Conservation (phyloP, 495 filamentous ascomycete species). For the Penicillium silybi region DNA sequence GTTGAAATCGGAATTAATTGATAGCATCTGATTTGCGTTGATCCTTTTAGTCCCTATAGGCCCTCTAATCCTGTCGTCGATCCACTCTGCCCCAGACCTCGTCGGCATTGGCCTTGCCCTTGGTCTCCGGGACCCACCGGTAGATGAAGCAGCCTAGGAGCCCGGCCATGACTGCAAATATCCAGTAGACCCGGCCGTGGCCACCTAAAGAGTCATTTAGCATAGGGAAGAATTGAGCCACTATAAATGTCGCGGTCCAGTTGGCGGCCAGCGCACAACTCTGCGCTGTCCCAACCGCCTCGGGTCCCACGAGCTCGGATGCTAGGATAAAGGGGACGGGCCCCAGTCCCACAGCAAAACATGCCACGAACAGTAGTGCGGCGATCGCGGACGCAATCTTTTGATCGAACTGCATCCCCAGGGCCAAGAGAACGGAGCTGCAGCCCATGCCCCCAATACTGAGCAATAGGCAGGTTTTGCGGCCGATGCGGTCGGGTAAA, state of each 20-base stretch:
- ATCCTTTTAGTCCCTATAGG: background rate
- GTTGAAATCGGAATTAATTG: background rate
- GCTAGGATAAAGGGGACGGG: constrained; percentile 93
- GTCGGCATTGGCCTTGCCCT: constrained; percentile 71
- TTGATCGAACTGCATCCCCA: constrained; percentile 66
- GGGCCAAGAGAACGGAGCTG: constrained; percentile 66
- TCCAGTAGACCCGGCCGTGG: constrained; percentile 78
- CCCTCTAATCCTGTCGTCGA: constrained; percentile 31
- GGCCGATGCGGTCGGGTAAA: constrained; percentile 78
- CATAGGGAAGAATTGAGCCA: constrained; percentile 90
- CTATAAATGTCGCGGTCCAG: constrained; percentile 86
- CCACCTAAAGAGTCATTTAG: constrained; percentile 70
- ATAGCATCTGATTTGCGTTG: background rate
- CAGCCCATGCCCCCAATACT: constrained; percentile 81
- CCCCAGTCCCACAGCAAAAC: constrained; percentile 87
- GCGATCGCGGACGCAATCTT: constrained; percentile 74
- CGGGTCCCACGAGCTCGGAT: constrained; percentile 79
- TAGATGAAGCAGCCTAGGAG: constrained; percentile 63
- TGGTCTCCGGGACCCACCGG: constrained; percentile 76
- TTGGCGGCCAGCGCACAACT: constrained; percentile 79
- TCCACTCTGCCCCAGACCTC: constrained; percentile 77
- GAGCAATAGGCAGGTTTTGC: constrained; percentile 74
- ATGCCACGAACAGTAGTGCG: constrained; percentile 78
- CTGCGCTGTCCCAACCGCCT: constrained; percentile 87
- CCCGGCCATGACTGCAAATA: constrained; percentile 72